Base-by-base conservation (phyloP, 2,329 filamentous ascomycete species). In the Botryosphaeria dothidea region DNA sequence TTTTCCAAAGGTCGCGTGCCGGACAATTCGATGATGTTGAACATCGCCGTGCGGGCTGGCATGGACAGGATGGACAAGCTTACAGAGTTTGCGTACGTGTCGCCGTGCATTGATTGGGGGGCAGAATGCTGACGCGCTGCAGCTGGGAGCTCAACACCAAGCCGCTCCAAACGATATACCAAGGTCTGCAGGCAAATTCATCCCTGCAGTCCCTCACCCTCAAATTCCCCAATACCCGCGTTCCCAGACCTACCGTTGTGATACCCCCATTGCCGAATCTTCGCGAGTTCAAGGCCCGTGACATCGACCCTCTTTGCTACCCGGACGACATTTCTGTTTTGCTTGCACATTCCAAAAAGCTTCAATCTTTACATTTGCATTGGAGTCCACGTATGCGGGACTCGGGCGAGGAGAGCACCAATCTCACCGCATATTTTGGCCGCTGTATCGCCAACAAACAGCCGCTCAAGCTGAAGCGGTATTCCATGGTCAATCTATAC, bases 11-110 rank as follows among this genome's bases (percentile, higher is more conserved):
- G 86, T 0, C 78, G 86, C 41, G 83, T 89, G 62, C 85, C 86
- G n/a, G 86, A 89, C 74, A 86, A 84, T 49, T 84, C 82, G 41
- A 88, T 89, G 85, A 82, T 89, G 79, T 76, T 89, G 70, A 88
- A 87, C 71, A 85, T 87, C 57, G 80, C 84, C 2, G 78, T 87
- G 58, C 82, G 86, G 65, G 85, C 85, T 2, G 85, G 84, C 1
- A 76, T 88, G 36, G 86, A 88, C 73, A 83, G 80, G 72, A 88
- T 87, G 85, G 77, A 76, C 17, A 82, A 81, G 54, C 75, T 89
- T 67, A 75, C 82, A 66, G 79, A 78, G 13, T 88, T 89, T 70
- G 81, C 75, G 80, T 83, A 75, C 23, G 77, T 72, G 45, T 29
- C 19, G n/a, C 17, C 27, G 29, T 27, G 48, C 17, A 3, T 21